These are phyloP conservation scores for Santalum album DNA, from an alignment of 164 flowering plant genomes.

Conservation along the genomic window DNA sequence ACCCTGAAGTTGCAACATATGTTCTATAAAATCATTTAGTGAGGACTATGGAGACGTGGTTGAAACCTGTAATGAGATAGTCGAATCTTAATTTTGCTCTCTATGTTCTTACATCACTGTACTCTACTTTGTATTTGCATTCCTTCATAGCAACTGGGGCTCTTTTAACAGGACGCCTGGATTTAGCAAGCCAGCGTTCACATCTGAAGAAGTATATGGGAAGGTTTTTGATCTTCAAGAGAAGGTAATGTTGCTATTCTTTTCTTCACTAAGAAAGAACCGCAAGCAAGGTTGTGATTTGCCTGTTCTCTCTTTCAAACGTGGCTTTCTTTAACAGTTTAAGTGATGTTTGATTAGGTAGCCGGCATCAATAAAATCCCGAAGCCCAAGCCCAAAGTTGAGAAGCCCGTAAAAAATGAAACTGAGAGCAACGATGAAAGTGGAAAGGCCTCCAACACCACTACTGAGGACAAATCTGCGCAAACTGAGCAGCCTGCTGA, in stretches of 20 bases:
- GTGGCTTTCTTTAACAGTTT: background rate
- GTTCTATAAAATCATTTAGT: too few species aligned
- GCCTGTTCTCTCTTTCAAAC: background rate
- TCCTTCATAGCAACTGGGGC: too few species aligned
- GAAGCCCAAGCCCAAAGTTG: conserved; percentile 91
- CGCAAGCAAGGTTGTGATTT: background rate
- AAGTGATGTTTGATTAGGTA: conserved; percentile 37
- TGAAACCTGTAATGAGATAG: too few species aligned
- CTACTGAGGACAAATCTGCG: conserved; percentile 18
- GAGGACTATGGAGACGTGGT: too few species aligned
- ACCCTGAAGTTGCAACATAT: too few species aligned
- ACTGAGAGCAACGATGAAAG: conserved; percentile 26
- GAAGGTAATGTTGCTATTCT: conserved; percentile 39
- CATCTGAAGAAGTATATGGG: conserved; percentile 67
- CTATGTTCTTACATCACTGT: too few species aligned
- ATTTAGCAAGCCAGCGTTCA: conserved; percentile 50
- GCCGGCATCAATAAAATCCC: conserved; percentile 63
- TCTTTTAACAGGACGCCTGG: conserved; percentile 44
- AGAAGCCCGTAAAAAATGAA: conserved; percentile 65
- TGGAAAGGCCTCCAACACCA: conserved; percentile 14
- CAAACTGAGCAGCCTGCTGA: conserved; percentile 16
- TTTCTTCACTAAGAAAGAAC: background rate
- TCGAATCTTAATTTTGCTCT: too few species aligned
- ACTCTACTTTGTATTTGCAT: background rate
- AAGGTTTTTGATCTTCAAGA: conserved; percentile 58